Conservation (phyloP, 1,284 basidiomycete genomes). For the Binderoboletus segoi region DNA sequence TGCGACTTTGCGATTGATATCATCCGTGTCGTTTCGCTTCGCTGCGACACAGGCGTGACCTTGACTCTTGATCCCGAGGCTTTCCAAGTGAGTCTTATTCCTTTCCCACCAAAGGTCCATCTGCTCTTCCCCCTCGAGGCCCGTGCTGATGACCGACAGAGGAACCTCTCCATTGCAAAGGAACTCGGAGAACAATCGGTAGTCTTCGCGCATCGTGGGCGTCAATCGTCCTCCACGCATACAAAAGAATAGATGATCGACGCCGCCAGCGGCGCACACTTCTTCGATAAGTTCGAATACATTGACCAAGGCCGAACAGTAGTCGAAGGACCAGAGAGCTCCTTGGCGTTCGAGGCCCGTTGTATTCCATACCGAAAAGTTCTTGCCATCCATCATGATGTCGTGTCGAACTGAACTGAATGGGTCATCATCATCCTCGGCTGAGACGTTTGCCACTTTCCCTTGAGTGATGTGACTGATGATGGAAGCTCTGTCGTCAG, state of each 20-base stretch:
- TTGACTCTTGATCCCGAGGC: background rate
- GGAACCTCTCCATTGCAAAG: background rate
- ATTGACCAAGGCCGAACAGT: background rate
- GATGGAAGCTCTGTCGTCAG: background rate
- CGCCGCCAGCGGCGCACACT: background rate
- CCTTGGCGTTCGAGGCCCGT: background rate
- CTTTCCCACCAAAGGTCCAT: background rate
- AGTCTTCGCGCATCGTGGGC: background rate
- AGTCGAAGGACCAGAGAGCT: background rate
- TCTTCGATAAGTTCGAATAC: background rate
- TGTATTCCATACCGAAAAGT: background rate
- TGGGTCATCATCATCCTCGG: background rate
- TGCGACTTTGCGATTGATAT: background rate
- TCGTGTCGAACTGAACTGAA: background rate
- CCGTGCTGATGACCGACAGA: background rate
- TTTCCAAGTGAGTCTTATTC: background rate
- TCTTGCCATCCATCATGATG: background rate
- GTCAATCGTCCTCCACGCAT: background rate
- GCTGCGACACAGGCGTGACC: background rate
- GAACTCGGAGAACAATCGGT: background rate
- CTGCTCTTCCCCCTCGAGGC: background rate
- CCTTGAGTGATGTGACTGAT: background rate
- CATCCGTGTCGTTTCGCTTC: background rate
- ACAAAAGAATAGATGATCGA: background rate
- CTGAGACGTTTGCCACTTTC: background rate